These are phyloP conservation scores for Betula pendula DNA, from an alignment of 306 rosid genomes.

Conservation along the genomic window DNA sequence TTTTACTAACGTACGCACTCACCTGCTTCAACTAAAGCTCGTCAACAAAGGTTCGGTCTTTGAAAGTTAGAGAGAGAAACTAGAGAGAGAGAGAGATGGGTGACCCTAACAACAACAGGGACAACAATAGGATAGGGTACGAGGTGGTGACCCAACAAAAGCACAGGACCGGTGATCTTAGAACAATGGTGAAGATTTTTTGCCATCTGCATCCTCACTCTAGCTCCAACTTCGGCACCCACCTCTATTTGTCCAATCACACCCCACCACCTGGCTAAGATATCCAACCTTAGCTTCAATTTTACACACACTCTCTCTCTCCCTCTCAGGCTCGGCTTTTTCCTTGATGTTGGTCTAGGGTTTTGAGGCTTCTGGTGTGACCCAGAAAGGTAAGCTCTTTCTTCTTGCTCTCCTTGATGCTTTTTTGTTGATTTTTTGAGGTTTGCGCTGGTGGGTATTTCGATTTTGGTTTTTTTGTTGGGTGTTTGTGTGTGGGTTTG, in stretches of 20 bases:
- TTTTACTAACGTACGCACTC: neutral
- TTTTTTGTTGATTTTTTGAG: neutral
- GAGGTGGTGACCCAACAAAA: conserved; percentile 9
- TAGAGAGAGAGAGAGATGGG: neutral
- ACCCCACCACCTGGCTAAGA: conserved; percentile 4
- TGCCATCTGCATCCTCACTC: neutral
- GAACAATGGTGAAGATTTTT: neutral
- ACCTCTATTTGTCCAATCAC: conserved; percentile 6
- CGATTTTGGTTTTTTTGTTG: neutral
- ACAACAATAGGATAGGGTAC: neutral
- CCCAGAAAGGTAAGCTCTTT: conserved; percentile 13
- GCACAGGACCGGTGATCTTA: neutral
- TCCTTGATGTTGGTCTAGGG: neutral
- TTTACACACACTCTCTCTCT: neutral
- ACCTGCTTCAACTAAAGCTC: neutral
- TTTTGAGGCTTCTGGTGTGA: neutral
- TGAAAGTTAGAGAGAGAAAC: conserved; percentile 1
- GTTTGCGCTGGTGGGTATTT: neutral
- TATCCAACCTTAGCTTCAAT: neutral
- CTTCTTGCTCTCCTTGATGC: neutral
- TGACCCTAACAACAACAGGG: neutral
- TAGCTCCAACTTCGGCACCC: neutral
- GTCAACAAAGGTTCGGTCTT: neutral
- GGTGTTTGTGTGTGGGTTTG: neutral
- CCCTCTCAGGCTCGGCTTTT: neutral